Conservation (phyloP, 352 stramenopile genomes). For the Phytopythium delawarense region DNA sequence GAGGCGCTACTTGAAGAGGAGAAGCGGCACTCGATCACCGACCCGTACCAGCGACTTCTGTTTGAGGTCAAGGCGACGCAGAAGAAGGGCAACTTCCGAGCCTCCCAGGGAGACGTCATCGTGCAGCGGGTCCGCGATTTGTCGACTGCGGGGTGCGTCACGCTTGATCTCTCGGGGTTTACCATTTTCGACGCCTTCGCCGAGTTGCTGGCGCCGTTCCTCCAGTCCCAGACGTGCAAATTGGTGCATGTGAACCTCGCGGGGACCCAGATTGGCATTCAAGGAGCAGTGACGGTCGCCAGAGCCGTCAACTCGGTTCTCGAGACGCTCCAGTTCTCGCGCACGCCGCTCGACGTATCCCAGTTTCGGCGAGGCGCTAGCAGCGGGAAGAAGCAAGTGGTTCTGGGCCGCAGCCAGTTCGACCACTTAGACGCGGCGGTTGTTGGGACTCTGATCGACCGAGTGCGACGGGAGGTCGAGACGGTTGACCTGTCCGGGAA, state of each 20-base stretch:
- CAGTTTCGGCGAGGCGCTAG: neutral
- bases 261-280: slow-evolving; percentile 46
- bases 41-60: slow-evolving; percentile 59
- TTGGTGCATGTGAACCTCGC: slow-evolving; percentile 42
- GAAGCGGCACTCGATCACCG: slow-evolving; percentile 47
- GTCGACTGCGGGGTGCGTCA: slow-evolving; percentile 21
- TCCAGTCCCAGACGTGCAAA: slow-evolving; percentile 47
- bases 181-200: slow-evolving; percentile 57
- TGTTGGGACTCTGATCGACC: slow-evolving; percentile 45
- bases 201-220: slow-evolving; percentile 44
- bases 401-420: slow-evolving; percentile 25
- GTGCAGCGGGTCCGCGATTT: slow-evolving; percentile 52
- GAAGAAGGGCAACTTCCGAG: slow-evolving; percentile 64
- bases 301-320: slow-evolving; percentile 33
- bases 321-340: slow-evolving; percentile 50
- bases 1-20: slow-evolving; percentile 61
- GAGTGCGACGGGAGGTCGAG: slow-evolving; percentile 44
- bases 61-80: slow-evolving; percentile 61
- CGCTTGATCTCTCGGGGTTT: slow-evolving; percentile 53
- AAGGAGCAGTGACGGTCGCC: slow-evolving; percentile 33
- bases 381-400: slow-evolving; percentile 13
- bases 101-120: slow-evolving; percentile 44
- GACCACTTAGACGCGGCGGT: slow-evolving; percentile 60
- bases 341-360: neutral
- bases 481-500: slow-evolving; percentile 51